Evolutionary conservation across 495 filamentous ascomycete species (phyloP), one percentile per base, ranked within the genome.

Genomic region (Penicillium steckii): DNA sequence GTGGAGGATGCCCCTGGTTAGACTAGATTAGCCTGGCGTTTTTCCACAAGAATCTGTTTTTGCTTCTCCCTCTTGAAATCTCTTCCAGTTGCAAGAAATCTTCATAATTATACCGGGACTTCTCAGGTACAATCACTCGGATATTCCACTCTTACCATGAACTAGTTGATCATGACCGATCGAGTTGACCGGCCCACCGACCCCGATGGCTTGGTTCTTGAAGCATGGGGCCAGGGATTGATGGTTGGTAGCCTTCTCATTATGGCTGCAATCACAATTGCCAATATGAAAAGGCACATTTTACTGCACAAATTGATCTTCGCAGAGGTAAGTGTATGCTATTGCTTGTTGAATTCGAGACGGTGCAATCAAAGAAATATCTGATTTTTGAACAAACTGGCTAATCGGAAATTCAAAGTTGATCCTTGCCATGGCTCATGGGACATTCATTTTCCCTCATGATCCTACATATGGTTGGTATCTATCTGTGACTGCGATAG

Each of bases 201-300:
- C 3, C 55, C 71, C 0, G 65, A 74, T 22, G 66, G 59, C 5
- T 60, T 77, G 23, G 65, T 76, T 26, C 62, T 80, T 4, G 75
- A 80, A 50, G 74, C 70, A 47, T 80, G 76, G 76, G 69, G 66
- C 13, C 73, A 80, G 53, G 76, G 75, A 9, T 55, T 74, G 40
- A 71, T 80, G 73, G 58, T 77, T 1, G 75, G 75, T 0, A 68
- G 69, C n/a, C 42, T 78, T 30, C n/a, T 78, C 2, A 67, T 78
- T 19, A 77, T 78, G 75, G 60, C 67, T 12, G 71, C 63, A 1
- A 61, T 76, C 43, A 74, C 74, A 0, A 26, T 75, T 7, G 50
- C 68, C 24, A 77, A 78, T 38, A 76, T 77, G 71, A 72, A 66
- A 44, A 63, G 53, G 21, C 57, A 64, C 30, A 64, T 74, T 26